Conservation (phyloP, 345 rosid genomes). For the Camelina hispida region DNA sequence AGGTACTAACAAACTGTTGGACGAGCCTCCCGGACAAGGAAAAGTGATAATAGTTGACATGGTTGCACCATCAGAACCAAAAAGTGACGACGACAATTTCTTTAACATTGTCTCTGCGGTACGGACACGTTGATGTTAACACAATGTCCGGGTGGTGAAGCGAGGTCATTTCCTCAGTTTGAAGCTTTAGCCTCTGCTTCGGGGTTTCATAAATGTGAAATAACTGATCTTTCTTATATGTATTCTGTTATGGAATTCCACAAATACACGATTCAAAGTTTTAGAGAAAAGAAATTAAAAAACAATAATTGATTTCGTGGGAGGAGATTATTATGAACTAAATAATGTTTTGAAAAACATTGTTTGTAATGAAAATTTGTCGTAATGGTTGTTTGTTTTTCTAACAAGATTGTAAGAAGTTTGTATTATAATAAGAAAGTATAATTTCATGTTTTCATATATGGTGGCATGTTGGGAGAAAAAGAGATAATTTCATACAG, state of each 20-base stretch:
- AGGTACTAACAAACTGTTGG: too few species aligned
- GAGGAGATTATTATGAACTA: neutral
- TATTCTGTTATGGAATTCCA: neutral
- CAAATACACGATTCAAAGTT: neutral
- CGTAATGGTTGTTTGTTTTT: neutral
- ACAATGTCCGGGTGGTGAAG: neutral
- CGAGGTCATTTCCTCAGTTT: neutral
- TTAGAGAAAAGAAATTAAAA: too few species aligned
- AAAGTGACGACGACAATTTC: neutral
- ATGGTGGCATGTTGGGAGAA: too few species aligned
- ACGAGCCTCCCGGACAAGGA: too few species aligned
- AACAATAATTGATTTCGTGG: too few species aligned
- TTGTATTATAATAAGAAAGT: too few species aligned
- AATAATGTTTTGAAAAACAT: too few species aligned
- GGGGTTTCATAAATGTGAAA: neutral
- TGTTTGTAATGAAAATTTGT: neutral
- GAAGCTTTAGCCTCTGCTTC: neutral
- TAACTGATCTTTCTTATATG: neutral
- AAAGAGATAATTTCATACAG: too few species aligned
- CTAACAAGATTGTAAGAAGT: neutral
- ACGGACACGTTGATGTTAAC: slow-evolving; percentile 26
- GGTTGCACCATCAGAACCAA: slow-evolving; percentile 11
- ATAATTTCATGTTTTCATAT: too few species aligned
- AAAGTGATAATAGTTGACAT: slow-evolving; percentile 61
- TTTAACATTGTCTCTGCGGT: neutral